Evolutionary conservation across 768 basidiomycete genomes (phyloP).

Genomic region (Mycena latifolia): DNA sequence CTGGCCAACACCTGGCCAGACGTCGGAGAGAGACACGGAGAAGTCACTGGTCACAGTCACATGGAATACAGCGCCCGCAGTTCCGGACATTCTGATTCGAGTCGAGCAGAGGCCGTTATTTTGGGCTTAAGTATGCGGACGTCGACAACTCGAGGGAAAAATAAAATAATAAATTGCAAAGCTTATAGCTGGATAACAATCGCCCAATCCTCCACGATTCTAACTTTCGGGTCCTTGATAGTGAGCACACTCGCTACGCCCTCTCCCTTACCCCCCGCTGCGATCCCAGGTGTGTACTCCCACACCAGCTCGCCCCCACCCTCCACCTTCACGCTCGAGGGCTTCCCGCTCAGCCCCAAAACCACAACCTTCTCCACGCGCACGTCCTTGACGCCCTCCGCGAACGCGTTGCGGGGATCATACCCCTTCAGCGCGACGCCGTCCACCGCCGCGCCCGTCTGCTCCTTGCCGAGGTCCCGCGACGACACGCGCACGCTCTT

Average conservation of each 20-base stretch:
- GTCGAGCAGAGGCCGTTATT: not conserved
- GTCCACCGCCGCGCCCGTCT: slow-evolving; percentile 62
- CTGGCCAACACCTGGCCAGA: slow-evolving; percentile 22
- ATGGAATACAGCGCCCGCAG: too few relatives aligned
- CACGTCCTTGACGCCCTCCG: slow-evolving; percentile 73
- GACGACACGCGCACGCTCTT: slow-evolving; percentile 64
- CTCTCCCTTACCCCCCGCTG: slow-evolving; percentile 68
- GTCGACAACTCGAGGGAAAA: too few relatives aligned
- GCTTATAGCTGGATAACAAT: slow-evolving; percentile 51
- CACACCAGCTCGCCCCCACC: slow-evolving; percentile 70
- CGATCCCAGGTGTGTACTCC: slow-evolving; percentile 73
- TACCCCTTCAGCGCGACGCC: slow-evolving; percentile 63
- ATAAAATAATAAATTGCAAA: slow-evolving; percentile 26
- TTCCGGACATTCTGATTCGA: not conserved
- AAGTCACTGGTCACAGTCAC: too few relatives aligned
- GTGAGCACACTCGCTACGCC: slow-evolving; percentile 75
- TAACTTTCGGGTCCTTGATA: slow-evolving; percentile 81
- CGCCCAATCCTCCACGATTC: slow-evolving; percentile 74
- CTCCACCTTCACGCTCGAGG: slow-evolving; percentile 68
- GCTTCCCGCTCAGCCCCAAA: slow-evolving; percentile 75
- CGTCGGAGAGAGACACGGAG: slow-evolving; percentile 1
- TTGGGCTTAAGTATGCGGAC: too few relatives aligned
- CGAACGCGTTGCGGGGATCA: slow-evolving; percentile 74
- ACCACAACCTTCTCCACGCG: slow-evolving; percentile 87
- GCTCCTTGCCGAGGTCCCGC: slow-evolving; percentile 62